A percentile compares a stretch with the other conserved stretches of the same genome.
These are phyloP conservation scores for Sugiyamaella sp. DNA, from an alignment of 1,139 yeast species.

Conservation along the genomic window DNA sequence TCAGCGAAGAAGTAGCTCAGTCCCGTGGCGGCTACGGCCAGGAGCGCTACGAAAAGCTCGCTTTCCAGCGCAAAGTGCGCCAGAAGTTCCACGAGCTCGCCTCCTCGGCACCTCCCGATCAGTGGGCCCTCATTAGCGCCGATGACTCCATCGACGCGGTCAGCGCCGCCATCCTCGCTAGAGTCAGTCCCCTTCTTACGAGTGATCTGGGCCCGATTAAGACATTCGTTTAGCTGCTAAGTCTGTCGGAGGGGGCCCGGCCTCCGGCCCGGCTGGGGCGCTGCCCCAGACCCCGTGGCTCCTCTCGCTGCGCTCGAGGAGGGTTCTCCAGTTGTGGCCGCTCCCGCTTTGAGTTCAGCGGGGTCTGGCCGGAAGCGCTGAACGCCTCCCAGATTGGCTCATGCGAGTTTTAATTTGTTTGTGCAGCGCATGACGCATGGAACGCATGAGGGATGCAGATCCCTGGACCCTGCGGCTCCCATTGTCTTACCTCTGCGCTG, in stretches of 20 bases:
- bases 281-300: not conserved
- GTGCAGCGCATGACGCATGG: not conserved
- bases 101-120: slow-evolving; percentile 34
- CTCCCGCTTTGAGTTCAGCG: too few relatives aligned
- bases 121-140: slow-evolving; percentile 59
- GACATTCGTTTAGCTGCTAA: slow-evolving; percentile 3
- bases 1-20: slow-evolving; percentile 53
- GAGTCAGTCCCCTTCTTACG: slow-evolving; percentile 6
- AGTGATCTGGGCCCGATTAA: slow-evolving; percentile 6
- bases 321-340: too few relatives aligned
- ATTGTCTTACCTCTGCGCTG: too few relatives aligned
- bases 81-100: slow-evolving; percentile 56
- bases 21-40: slow-evolving; percentile 84
- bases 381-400: too few relatives aligned
- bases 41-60: slow-evolving; percentile 80
- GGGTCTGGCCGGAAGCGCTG: too few relatives aligned
- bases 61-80: slow-evolving; percentile 73
- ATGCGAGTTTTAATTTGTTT: not conserved
- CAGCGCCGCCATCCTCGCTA: slow-evolving; percentile 2
- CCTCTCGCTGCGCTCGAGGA: not conserved
- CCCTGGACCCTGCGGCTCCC: not conserved
- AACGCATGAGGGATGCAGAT: not conserved
- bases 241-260: not conserved
- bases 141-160: slow-evolving; percentile 46
- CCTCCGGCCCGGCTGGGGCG: not conserved